Conservation (phyloP, 257 asterid species). For the Petunia axillaris region DNA sequence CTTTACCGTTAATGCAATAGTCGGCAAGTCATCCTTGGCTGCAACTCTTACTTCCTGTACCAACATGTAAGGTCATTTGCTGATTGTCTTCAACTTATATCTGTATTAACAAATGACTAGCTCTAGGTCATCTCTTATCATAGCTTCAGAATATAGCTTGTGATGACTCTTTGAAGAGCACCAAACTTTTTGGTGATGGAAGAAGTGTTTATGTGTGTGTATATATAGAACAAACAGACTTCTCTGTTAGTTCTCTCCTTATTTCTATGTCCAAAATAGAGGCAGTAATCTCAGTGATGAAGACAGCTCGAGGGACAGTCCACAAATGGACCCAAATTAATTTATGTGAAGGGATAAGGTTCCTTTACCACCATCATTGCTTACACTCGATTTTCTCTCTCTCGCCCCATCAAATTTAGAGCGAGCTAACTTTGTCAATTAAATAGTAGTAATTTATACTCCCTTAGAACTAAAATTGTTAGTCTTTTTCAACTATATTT, state of each 20-base stretch:
- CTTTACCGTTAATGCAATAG: background rate
- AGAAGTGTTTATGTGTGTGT: background rate
- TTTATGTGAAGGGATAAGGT: conserved; percentile 23
- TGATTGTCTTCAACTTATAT: background rate
- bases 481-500: no score
- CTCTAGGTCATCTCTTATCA: background rate
- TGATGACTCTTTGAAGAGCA: background rate
- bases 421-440: background rate
- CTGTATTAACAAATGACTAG: no score
- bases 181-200: background rate
- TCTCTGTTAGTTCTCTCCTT: background rate
- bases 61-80: conserved; percentile 26
- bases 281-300: background rate
- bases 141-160: background rate
- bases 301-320: conserved; percentile 18
- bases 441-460: background rate
- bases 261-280: background rate
- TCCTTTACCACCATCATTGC: background rate
- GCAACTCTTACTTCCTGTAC: conserved; percentile 20
- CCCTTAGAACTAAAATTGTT: no score
- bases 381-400: background rate
- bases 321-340: conserved; percentile 24
- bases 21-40: conserved; percentile 33
- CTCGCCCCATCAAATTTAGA: background rate
- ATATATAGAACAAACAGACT: background rate